A percentile compares a stretch with the other conserved stretches of the same genome.
These are phyloP conservation scores for Pseudognaphalium luteoalbum DNA, from an alignment of 129 eudicot genomes.

Conservation along the genomic window DNA sequence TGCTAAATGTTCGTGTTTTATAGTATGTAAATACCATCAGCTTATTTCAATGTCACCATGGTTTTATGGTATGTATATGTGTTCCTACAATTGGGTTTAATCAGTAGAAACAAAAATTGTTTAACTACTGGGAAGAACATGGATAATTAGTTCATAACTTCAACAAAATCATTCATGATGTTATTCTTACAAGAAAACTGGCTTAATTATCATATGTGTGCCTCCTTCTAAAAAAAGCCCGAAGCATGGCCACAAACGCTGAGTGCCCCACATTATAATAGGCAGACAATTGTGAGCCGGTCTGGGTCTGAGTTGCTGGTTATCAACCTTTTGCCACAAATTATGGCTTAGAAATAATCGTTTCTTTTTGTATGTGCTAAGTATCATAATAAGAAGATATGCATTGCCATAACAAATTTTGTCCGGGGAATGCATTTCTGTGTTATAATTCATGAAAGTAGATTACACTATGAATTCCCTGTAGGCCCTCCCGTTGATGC, in stretches of 20 bases:
- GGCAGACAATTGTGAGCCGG: no score
- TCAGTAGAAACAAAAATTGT: background rate
- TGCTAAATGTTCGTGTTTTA: background rate
- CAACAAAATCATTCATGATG: no score
- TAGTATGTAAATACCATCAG: background rate
- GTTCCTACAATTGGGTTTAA: background rate
- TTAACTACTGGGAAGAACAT: background rate
- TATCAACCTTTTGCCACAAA: no score
- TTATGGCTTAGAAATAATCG: background rate
- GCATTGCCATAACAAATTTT: no score
- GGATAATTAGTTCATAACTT: background rate
- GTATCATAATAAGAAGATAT: no score
- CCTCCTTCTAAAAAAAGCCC: no score
- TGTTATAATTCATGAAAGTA: background rate
- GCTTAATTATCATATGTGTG: no score
- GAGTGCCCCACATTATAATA: no score
- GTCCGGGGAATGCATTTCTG: no score
- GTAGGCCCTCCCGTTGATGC: background rate
- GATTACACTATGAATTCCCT: background rate
- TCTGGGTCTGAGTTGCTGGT: no score
- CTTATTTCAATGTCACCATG: constrained; percentile 4
- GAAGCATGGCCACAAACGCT: no score
- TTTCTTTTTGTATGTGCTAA: no score
- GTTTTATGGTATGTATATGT: background rate
- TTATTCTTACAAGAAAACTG: background rate